These are phyloP conservation scores for Hordeum pubiflorum DNA, from an alignment of 202 grass and related monocot genomes.

Conservation along the genomic window DNA sequence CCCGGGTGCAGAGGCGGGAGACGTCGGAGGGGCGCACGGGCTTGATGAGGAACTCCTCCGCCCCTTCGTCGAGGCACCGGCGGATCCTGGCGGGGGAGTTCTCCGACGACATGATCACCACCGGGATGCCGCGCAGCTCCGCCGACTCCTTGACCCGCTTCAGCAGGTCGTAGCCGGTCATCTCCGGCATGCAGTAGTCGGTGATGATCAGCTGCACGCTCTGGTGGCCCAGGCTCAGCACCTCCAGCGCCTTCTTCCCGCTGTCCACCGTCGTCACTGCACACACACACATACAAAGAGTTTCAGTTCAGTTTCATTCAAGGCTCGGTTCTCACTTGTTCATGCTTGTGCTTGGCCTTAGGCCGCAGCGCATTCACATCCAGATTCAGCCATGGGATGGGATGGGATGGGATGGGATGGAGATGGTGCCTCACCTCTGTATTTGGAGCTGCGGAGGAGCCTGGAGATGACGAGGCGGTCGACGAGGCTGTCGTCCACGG, in stretches of 20 bases:
- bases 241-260: conserved; percentile 62
- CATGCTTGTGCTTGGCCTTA: too few species aligned
- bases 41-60: conserved; percentile 75
- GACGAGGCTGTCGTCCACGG: conserved; percentile 75
- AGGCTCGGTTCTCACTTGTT: too few species aligned
- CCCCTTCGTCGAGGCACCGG: conserved; percentile 64
- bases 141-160: conserved; percentile 66
- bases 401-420: neutral
- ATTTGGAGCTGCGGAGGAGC: conserved; percentile 69
- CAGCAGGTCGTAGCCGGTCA: conserved; percentile 79
- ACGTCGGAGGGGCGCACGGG: conserved; percentile 54
- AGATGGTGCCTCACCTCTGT: conserved; percentile 36
- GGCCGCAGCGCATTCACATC: too few species aligned
- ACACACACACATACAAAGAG: too few species aligned
- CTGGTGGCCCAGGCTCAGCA: conserved; percentile 50
- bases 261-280: conserved; percentile 81
- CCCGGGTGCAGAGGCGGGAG: conserved; percentile 30
- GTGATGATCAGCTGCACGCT: conserved; percentile 65
- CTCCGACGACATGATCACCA: conserved; percentile 85
- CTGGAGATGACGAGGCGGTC: conserved; percentile 63
- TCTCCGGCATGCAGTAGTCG: conserved; percentile 94
- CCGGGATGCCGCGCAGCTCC: conserved; percentile 53
- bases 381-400: neutral
- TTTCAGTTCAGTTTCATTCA: too few species aligned
- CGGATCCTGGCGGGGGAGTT: conserved; percentile 53